phyloP scores from a whole-genome alignment of 2,329 filamentous ascomycete species.

The Neonectria coccinea region DNA sequence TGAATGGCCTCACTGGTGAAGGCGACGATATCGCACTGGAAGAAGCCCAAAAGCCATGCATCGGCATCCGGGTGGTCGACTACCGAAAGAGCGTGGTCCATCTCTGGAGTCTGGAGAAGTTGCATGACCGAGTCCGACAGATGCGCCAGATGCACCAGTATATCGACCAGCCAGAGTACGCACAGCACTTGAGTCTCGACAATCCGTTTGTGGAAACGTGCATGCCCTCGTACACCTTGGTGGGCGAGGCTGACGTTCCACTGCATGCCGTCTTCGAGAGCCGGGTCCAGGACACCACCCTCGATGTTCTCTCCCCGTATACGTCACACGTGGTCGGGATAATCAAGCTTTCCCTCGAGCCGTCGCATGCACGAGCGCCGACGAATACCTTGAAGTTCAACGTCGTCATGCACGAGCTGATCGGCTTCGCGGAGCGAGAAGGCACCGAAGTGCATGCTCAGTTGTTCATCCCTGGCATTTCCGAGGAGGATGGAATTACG shows the following conservation, averaged over 20 bases:
- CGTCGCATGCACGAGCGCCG: slow-evolving; percentile 91
- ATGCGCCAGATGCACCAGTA: slow-evolving; percentile 99
- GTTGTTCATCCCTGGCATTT: slow-evolving; percentile 92
- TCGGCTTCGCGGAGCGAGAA: slow-evolving; percentile 95
- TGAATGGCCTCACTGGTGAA: slow-evolving; percentile 89
- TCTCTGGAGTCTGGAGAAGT: slow-evolving; percentile 94
- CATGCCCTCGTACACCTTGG: slow-evolving; percentile 90
- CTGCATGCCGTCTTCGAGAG: slow-evolving; percentile 94
- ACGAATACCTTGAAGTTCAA: slow-evolving; percentile 97
- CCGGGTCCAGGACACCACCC: slow-evolving; percentile 90
- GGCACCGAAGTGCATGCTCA: slow-evolving; percentile 96
- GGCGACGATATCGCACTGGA: slow-evolving; percentile 86
- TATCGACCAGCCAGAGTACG: slow-evolving; percentile 92
- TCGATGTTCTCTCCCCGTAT: slow-evolving; percentile 93
- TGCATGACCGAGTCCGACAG: slow-evolving; percentile 84
- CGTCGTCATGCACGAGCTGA: slow-evolving; percentile 95
- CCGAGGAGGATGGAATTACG: slow-evolving; percentile 90
- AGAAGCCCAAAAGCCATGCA: slow-evolving; percentile 85
- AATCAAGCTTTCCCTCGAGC: slow-evolving; percentile 89
- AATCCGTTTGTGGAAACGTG: slow-evolving; percentile 94
- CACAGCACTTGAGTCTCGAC: slow-evolving; percentile 90
- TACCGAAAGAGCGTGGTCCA: slow-evolving; percentile 88
- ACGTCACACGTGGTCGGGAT: slow-evolving; percentile 92
- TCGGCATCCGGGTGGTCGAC: slow-evolving; percentile 90
- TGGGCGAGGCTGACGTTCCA: slow-evolving; percentile 94